Base-by-base conservation (phyloP, 2,329 filamentous ascomycete genomes). In the Aspergillus quadricinctus region DNA sequence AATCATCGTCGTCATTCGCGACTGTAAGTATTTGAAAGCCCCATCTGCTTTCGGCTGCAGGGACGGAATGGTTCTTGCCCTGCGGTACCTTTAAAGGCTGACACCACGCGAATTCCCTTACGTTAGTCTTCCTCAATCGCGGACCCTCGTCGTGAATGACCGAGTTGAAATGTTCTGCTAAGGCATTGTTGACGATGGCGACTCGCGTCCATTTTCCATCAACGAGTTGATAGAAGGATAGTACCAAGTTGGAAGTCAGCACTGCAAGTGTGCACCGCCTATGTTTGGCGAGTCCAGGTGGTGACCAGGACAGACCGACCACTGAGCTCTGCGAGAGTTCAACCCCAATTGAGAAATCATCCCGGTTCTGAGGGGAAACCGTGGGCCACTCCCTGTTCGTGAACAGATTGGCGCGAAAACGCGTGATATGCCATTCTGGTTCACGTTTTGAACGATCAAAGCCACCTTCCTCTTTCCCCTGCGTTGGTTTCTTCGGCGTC, bases 201-300 rank as follows among this genome's bases (percentile, higher is more conserved):
- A 76, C 76, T 31, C 83, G 76, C 41, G 71, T 71, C 83, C 84
- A 86, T 60, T 75, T 77, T 1, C 71, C 67, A 45, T 72, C 78
- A 31, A 77, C 67, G 2, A 78, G 74, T 49, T 81, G 79, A 78
- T 83, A 87, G 8, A 87, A 66, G 1, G 81, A 82, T 4, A 87
- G 67, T 1, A 82, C 64, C 54, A 84, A 69, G 60, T 83, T 85
- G 2, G 82, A 78, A 0, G 82, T 84, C 48, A 84, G 70, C 17
- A 84, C 78, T 2, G 78, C 81, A 28, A 87, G 75, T 7, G 79
- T 77, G 63, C 78, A 82, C 59, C 81, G 77, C 46, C 77, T 72
- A 66, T 84, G 79, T 61, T 77, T 78, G 19, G 76, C 82, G 41
- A 86, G 69, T 2, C 83, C 83, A 6, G 80, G 75, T 2, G 80